phyloP scores from a whole-genome alignment of 1,284 basidiomycete genomes.

The Sporisorium sorghi region DNA sequence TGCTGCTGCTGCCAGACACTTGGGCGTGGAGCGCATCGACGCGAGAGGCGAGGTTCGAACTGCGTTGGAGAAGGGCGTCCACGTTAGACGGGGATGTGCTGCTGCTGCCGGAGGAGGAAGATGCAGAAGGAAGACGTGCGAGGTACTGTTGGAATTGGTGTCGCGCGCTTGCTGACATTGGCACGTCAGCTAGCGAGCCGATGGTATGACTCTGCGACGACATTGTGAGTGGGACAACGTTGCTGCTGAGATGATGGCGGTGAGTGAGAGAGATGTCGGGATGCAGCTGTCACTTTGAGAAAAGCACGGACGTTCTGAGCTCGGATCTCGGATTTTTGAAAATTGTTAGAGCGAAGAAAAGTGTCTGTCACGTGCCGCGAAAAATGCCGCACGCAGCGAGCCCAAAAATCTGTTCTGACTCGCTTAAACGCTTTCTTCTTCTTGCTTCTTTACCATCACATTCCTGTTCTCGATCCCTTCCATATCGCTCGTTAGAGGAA shows the following conservation, averaged over 20 bases:
- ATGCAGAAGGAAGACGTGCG: slow-evolving; percentile 12
- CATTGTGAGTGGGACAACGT: background rate
- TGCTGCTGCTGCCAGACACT: background rate
- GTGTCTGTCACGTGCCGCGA: slow-evolving; percentile 2
- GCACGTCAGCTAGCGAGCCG: background rate
- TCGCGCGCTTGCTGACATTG: slow-evolving; percentile 20
- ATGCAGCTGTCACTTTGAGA: slow-evolving; percentile 2
- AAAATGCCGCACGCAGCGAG: background rate
- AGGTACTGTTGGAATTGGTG: slow-evolving; percentile 38
- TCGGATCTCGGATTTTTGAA: slow-evolving; percentile 5
- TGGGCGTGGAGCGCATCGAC: slow-evolving; percentile 21
- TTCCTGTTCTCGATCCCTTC: background rate
- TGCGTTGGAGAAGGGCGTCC: slow-evolving; percentile 14
- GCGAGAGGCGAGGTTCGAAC: slow-evolving; percentile 2
- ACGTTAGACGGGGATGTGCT: slow-evolving; percentile 3
- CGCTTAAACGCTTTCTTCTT: slow-evolving; percentile 4
- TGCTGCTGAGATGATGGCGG: background rate
- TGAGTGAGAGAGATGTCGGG: background rate
- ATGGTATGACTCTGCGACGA: background rate
- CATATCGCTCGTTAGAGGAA: background rate
- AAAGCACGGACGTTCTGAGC: background rate
- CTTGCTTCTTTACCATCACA: background rate
- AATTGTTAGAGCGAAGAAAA: slow-evolving; percentile 2
- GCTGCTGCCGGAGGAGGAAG: slow-evolving; percentile 9
- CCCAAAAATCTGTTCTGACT: slow-evolving; percentile 3